Evolutionary conservation across 2,329 filamentous ascomycete genomes (phyloP), one percentile per base, ranked within the genome.

Genomic region (Gnomoniopsis sp.): DNA sequence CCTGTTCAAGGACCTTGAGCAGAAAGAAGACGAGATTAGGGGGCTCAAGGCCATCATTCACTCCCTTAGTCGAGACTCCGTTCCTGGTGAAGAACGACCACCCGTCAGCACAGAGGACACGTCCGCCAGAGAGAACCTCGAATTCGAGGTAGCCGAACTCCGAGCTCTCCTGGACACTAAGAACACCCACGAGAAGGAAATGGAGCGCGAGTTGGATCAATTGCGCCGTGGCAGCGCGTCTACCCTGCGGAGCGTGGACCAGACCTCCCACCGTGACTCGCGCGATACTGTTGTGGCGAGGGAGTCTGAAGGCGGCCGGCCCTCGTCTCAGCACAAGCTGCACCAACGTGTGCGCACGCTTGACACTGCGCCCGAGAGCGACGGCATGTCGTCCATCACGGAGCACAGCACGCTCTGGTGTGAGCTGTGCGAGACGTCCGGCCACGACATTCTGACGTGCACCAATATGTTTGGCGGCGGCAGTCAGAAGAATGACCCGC

Each of bases 41-140:
- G 95, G 95, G 49, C 82, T 99, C 64, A 99, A 98, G 74, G 93
- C 95, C 47, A 98, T 99, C 70, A 98, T 99, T 61, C 93, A 98
- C 74, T 96, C 91, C 19, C 80, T 99, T 41, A 96, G 92, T 71
- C 84, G 91, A 62, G 91, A 91, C 65, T 84, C 87, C 12, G 77
- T 82, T n/a, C 78, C 79, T 3, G 74, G 73, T 30, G 65, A 68
- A 23, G 73, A 70, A 49, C 59, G 70, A 47, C 70, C 70, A 62
- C 71, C 83, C 41, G 79, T 78, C 57, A 78, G 77, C 1, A 71
- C 76, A 50, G 79, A 86, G 53, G 84, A 87, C 52, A 83, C 85
- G 33, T 71, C 84, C 38, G 76, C 79, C 8, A 77, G 83, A 17
- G 88, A 92, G 63, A 88, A 88, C 60, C 79, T 96, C 34, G 91